phyloP scores from a whole-genome alignment of 23 red algal species.

The Porphyridium purpureum region DNA sequence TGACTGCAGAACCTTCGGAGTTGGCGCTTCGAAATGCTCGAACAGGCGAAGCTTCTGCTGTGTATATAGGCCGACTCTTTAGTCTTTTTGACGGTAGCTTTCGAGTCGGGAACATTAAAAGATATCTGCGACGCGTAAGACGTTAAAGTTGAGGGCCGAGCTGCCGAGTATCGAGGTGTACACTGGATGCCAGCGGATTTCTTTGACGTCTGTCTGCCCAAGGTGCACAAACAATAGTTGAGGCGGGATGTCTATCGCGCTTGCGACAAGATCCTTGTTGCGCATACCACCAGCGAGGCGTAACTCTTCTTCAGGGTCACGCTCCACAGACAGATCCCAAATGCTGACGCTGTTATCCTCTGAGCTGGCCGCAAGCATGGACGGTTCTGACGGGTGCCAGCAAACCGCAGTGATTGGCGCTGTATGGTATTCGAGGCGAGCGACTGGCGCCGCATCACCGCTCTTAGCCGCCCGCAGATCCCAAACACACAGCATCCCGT shows the following conservation, averaged over 20 bases:
- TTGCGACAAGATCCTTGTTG: conserved; percentile 32
- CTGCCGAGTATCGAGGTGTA: not conserved
- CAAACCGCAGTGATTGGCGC: conserved; percentile 55
- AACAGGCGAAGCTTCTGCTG: no score
- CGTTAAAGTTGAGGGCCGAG: no score
- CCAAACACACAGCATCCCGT: conserved; percentile 58
- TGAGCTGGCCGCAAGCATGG: conserved; percentile 42
- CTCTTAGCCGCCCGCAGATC: conserved; percentile 39
- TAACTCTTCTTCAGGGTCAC: conserved; percentile 62
- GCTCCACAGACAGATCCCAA: conserved; percentile 87
- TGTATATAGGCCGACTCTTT: no score
- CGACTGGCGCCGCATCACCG: not conserved
- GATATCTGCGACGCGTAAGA: no score
- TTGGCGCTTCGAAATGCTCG: no score
- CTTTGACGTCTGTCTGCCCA: conserved; percentile 62
- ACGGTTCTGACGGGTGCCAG: conserved; percentile 57
- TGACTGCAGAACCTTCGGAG: no score
- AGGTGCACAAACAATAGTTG: conserved; percentile 86
- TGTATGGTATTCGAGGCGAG: conserved; percentile 51
- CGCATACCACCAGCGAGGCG: conserved; percentile 21
- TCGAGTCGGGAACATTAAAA: no score
- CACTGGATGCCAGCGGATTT: conserved; percentile 71
- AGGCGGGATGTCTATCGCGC: conserved; percentile 66
- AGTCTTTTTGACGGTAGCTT: no score
- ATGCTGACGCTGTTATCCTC: conserved; percentile 57